Conservation (phyloP, 2,329 filamentous ascomycete genomes). For the Colletotrichum sp. region DNA sequence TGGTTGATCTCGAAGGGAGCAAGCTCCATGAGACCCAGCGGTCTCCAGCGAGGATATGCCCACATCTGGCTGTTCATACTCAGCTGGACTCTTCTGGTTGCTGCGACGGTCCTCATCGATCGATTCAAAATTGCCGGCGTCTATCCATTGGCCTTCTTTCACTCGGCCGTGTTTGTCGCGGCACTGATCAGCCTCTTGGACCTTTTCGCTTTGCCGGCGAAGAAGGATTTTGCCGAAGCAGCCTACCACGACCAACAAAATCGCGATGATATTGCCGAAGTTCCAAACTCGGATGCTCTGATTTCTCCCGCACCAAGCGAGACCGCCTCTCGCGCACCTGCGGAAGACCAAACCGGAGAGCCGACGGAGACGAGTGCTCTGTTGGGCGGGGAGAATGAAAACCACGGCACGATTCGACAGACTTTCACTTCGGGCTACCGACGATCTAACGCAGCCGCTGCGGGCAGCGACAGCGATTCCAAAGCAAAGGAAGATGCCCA, state of each 20-base stretch:
- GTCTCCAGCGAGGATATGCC: conserved; percentile 81
- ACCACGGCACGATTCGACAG: conserved; percentile 41
- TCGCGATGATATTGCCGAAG: conserved; percentile 37
- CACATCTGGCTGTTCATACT: conserved; percentile 84
- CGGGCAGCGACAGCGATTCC: conserved; percentile 17
- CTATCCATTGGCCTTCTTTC: conserved; percentile 83
- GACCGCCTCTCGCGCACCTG: conserved; percentile 30
- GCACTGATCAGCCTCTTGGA: conserved; percentile 80
- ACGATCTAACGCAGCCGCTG: conserved; percentile 46
- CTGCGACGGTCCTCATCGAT: conserved; percentile 77
- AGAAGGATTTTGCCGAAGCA: conserved; percentile 69
- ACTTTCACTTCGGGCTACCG: conserved; percentile 63
- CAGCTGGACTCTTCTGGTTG: conserved; percentile 75
- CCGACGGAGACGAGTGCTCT: conserved; percentile 62
- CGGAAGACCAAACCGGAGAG: conserved; percentile 29
- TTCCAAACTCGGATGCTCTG: conserved; percentile 37
- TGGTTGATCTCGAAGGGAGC: conserved; percentile 85
- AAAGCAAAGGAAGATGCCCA: conserved; percentile 34
- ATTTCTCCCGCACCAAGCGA: conserved; percentile 46
- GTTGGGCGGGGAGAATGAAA: conserved; percentile 27
- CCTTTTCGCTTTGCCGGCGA: conserved; percentile 76
- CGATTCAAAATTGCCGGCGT: conserved; percentile 74
- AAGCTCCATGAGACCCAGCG: conserved; percentile 81
- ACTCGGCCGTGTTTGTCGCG: conserved; percentile 76
- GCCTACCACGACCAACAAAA: conserved; percentile 55